Conservation (phyloP, 371 early-diverging fungal species). For the Mucor plumbeus region DNA sequence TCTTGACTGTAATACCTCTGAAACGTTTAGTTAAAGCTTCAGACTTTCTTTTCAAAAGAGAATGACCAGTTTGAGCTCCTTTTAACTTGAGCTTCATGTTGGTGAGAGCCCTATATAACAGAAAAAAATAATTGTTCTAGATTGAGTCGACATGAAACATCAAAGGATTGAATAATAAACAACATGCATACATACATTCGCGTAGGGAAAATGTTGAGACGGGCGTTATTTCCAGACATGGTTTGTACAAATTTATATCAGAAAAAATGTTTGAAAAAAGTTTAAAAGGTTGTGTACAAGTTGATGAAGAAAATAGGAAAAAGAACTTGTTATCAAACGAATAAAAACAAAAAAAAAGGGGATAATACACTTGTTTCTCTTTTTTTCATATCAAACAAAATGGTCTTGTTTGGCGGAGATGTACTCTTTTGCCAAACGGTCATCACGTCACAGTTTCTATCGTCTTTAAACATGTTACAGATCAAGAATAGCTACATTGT, state of each 20-base stretch:
- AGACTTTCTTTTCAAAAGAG: constrained; percentile 95
- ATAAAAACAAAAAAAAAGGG: not conserved
- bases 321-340: constrained; percentile 6
- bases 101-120: constrained; percentile 80
- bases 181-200: constrained; percentile 70
- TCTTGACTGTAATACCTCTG: constrained; percentile 92
- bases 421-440: not conserved
- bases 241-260: not conserved
- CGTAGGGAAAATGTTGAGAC: constrained; percentile 86
- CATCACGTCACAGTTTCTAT: not conserved
- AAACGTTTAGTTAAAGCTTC: constrained; percentile 98
- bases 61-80: constrained; percentile 99
- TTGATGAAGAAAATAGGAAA: not conserved
- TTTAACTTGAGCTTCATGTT: constrained; percentile 95
- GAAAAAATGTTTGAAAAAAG: not conserved
- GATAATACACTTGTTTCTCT: not conserved
- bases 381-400: not conserved
- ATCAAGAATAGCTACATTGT: too few relatives aligned
- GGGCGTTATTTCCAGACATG: constrained; percentile 73
- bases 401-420: not conserved
- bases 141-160: not conserved
- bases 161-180: constrained; percentile 13
- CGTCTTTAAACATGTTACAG: too few relatives aligned
- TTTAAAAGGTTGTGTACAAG: not conserved
- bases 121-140: not conserved